Conservation (phyloP, 2,329 filamentous ascomycete species). For the Penicillium hordei region DNA sequence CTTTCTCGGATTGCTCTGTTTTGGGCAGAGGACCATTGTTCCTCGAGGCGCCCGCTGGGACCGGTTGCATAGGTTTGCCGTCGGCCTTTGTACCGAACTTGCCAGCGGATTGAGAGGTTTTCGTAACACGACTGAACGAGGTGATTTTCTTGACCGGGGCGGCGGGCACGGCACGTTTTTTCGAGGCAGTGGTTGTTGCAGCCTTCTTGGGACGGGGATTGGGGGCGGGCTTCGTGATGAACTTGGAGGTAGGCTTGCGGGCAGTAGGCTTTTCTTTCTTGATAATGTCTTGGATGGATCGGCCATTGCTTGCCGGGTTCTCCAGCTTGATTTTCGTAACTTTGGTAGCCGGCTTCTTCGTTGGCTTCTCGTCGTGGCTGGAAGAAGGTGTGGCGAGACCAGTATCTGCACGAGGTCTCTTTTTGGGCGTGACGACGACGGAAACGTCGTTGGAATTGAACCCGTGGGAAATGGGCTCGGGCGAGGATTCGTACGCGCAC, state of each 20-base stretch:
- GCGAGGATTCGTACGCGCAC: conserved; percentile 35
- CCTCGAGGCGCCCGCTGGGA: conserved; percentile 36
- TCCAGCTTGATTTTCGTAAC: conserved; percentile 9
- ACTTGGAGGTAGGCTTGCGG: background rate
- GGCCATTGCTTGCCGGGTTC: conserved; percentile 36
- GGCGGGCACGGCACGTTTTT: conserved; percentile 15
- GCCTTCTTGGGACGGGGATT: conserved; percentile 18
- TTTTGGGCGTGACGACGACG: conserved; percentile 45
- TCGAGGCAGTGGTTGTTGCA: conserved; percentile 12
- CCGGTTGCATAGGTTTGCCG: conserved; percentile 37
- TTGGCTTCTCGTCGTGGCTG: conserved; percentile 39
- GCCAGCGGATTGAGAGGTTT: conserved; percentile 25
- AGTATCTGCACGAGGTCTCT: conserved; percentile 34
- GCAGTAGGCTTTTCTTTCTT: conserved; percentile 22
- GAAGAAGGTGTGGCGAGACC: conserved; percentile 46
- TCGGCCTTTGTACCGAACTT: conserved; percentile 28
- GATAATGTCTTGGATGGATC: conserved; percentile 29
- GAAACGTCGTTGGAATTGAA: conserved; percentile 21
- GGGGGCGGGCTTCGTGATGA: background rate
- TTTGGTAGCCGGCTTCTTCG: conserved; percentile 22
- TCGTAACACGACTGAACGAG: conserved; percentile 33
- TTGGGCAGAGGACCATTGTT: conserved; percentile 40
- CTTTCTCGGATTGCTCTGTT: conserved; percentile 8
- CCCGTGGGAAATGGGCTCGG: conserved; percentile 16
- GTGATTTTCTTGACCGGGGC: conserved; percentile 4